Evolutionary conservation across 371 early-diverging fungal species (phyloP), one percentile per base, ranked within the genome.

Genomic region (Mucor lusitanicus): DNA sequence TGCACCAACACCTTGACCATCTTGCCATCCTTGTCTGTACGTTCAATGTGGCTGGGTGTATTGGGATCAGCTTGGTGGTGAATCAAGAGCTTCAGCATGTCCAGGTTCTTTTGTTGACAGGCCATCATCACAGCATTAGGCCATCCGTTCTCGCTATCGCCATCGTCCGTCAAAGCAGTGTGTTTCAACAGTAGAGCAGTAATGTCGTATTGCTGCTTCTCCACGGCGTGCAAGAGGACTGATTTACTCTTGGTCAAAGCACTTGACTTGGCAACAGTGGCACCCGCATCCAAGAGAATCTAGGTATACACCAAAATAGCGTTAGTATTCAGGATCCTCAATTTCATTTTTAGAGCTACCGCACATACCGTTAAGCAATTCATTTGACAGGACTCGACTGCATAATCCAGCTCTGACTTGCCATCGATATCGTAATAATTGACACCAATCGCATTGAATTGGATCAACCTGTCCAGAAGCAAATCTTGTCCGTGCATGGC

Each of bases 341-440:
- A 1, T 0, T 6, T 1, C 3, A 17, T 60, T 23, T 33, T 12
- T 0, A 40, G 40, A 17, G 17, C 37, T 40, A 17, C 3, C 2
- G 5, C 17, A 57, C 32, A 1, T 60, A 80, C 80, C 70, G 78
- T 32, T 9, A 78, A 71, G 13, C 64, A 64, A 19, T 68, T 57
- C 2, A 61, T 12, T 17, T 50, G 63, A 1, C 70, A 42, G 3
- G 73, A 70, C 21, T 66, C 56, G 8, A 83, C 77, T 8, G 87
- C 89, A 68, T 84, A 84, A 53, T 80, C 68, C 4, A 88, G 50
- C 27, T 80, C 82, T 7, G 81, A 70, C 11, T 67, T 48, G 0
- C 83, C 80, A 27, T 73, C 67, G 8, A 67, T 50, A 53, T 87
- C 87, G 30, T 70, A 3, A 0, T 66, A 59, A 23, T 80, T 66